Base-by-base conservation (phyloP, 2,329 filamentous ascomycete genomes). In the Xylariaceae sp. region DNA sequence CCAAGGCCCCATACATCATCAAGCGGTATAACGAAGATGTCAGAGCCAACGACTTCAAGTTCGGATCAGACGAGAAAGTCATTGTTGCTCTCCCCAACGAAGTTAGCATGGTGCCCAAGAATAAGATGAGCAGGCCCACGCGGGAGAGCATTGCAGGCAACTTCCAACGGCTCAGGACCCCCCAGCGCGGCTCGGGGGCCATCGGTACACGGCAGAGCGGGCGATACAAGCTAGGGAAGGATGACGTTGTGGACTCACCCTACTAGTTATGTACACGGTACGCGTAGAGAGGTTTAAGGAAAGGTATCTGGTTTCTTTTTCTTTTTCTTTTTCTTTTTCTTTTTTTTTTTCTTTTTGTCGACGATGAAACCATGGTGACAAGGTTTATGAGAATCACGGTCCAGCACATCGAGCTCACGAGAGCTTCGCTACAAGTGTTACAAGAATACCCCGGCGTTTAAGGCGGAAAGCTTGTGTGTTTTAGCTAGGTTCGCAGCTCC, bases 31-130 rank as follows among this genome's bases (percentile, higher is more conserved):
- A 84, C 0, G 94, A 99, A 66, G 88, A 95, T 60, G 91, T 99
- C 68, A 96, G 95, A 78, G 94, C 94, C 3, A 94, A 99, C 71
- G 95, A 99, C 71, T 99, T 99, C 84, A 91, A 94, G 66, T 99
- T 91, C 67, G 92, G 92, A 46, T 91, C 87, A 4, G 94, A 99
- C 72, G 95, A 96, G 81, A 96, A 96, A 66, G 90, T 99, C 65
- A 96, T 99, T 66, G 92, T 99, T 37, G 94, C 94, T 0, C 76
- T 99, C 60, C 91, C 94, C 2, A 96, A 99, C 68, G 91, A 97
- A 71, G 94, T 99, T 63, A 95, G 96, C 72, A 97, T 97, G 91
- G 89, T 99, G 9, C 87, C 86, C 45, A 91, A 92, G 72, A 82
- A 87, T 64, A 86, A 84, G 54, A 81, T 99, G 67, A 89, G 89